A percentile compares a stretch with the other conserved stretches of the same genome.
phyloP scores from a whole-genome alignment of 2,329 filamentous ascomycete species.

The Aphanocladium album region DNA sequence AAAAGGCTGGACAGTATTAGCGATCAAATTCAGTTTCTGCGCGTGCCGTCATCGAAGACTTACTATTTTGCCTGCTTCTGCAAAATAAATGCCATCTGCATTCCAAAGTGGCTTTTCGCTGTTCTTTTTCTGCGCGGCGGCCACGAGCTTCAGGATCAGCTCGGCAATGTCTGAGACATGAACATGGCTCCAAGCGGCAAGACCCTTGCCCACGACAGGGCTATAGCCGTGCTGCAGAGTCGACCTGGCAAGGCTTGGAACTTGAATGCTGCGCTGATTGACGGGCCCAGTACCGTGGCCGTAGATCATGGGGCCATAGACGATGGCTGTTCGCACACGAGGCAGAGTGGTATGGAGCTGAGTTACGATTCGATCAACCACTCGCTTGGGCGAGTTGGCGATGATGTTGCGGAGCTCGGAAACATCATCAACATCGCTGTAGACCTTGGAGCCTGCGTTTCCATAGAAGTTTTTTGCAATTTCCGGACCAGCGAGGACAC shows the following conservation, averaged over 20 bases:
- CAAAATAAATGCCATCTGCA: conserved; percentile 27
- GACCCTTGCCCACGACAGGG: conserved; percentile 34
- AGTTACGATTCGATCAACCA: conserved; percentile 59
- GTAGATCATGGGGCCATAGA: conserved; percentile 41
- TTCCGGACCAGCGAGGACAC: conserved; percentile 1
- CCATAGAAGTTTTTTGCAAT: conserved; percentile 6
- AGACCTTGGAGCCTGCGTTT: conserved; percentile 46
- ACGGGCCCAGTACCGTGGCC: conserved; percentile 38
- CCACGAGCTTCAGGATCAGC: conserved; percentile 22
- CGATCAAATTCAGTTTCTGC: too few species aligned
- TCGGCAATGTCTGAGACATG: conserved; percentile 37
- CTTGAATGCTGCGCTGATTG: conserved; percentile 42
- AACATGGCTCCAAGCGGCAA: conserved; percentile 41
- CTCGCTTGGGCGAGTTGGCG: conserved; percentile 45
- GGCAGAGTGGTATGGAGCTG: conserved; percentile 23
- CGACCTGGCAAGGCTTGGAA: conserved; percentile 32
- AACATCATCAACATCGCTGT: conserved; percentile 47
- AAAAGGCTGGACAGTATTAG: not conserved
- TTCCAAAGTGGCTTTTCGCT: conserved; percentile 24
- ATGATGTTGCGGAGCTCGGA: conserved; percentile 39
- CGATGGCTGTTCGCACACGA: conserved; percentile 33
- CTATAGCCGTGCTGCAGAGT: conserved; percentile 34
- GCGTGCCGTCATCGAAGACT: too few species aligned
- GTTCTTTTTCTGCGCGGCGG: conserved; percentile 21
- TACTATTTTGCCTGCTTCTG: conserved; percentile 1